Percentiles rank a stretch among this genome's conserved stretches.
phyloP scores from a whole-genome alignment of 768 basidiomycete species.

The Coprinopsis strossmayeri region DNA sequence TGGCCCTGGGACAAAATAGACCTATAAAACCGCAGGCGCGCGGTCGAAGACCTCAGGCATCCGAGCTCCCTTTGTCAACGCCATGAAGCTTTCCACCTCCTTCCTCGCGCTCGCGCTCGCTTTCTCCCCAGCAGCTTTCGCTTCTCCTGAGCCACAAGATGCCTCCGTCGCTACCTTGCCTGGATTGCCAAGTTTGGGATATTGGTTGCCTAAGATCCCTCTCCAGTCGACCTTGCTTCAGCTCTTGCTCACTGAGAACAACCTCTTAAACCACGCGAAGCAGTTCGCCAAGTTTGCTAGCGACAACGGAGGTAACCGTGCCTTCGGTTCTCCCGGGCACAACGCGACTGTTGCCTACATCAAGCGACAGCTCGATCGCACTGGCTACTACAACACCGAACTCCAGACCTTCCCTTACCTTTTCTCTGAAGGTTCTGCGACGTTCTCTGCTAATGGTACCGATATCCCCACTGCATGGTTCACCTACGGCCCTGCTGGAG shows the following conservation, averaged over 20 bases:
- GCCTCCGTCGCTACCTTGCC: neutral
- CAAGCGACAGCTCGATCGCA: slow-evolving; percentile 20
- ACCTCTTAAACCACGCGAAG: slow-evolving; percentile 21
- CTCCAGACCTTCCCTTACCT: slow-evolving; percentile 24
- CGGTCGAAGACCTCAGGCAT: neutral
- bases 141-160: slow-evolving; percentile 2
- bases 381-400: slow-evolving; percentile 21
- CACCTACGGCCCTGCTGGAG: slow-evolving; percentile 20
- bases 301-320: slow-evolving; percentile 19
- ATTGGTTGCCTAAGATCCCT: slow-evolving; percentile 10
- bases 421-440: slow-evolving; percentile 19
- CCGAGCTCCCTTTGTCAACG: neutral
- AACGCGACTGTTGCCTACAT: slow-evolving; percentile 25
- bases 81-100: slow-evolving; percentile 9
- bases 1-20: neutral
- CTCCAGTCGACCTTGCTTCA: slow-evolving; percentile 10
- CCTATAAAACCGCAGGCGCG: neutral
- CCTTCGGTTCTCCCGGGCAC: slow-evolving; percentile 23
- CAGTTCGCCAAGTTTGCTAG: slow-evolving; percentile 22
- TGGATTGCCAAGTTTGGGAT: too few relatives aligned
- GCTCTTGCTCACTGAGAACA: slow-evolving; percentile 11
- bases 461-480: slow-evolving; percentile 15
- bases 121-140: neutral
- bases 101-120: slow-evolving; percentile 10
- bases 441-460: slow-evolving; percentile 14